Percentiles rank a stretch among this genome's conserved stretches.
Conservation (phyloP, 176 grass and related monocot genomes). For the Oryza officinalis region DNA sequence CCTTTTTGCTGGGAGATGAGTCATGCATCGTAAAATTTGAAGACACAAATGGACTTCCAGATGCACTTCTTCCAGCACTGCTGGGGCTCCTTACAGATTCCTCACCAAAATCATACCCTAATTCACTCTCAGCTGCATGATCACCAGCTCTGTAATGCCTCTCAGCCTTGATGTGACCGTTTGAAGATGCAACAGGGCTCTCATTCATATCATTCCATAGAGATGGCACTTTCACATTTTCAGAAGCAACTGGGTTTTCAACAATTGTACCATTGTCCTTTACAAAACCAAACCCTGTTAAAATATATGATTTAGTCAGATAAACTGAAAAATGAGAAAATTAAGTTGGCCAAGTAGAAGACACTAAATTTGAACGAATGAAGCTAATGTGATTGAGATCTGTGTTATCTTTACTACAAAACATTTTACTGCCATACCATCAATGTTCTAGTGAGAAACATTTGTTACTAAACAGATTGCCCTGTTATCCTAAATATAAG, state of each 20-base stretch:
- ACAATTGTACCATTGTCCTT: constrained; percentile 70
- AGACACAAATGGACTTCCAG: constrained; percentile 83
- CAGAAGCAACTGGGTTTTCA: constrained; percentile 58
- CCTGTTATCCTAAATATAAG: background rate
- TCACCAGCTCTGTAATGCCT: constrained; percentile 53
- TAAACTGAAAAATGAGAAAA: background rate
- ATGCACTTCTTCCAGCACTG: constrained; percentile 80
- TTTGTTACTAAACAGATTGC: constrained; percentile 6
- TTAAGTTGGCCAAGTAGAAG: constrained; percentile 6
- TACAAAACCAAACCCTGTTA: constrained; percentile 80
- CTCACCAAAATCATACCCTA: constrained; percentile 81
- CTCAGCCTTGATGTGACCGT: constrained; percentile 65
- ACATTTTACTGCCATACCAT: background rate
- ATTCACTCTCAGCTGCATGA: constrained; percentile 58
- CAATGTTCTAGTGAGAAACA: constrained; percentile 12
- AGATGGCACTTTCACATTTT: constrained; percentile 56
- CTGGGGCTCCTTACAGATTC: constrained; percentile 68
- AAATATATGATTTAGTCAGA: constrained; percentile 17
- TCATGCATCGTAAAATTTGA: constrained; percentile 62
- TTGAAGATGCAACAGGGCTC: constrained; percentile 75
- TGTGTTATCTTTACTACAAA: background rate
- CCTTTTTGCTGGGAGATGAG: constrained; percentile 69
- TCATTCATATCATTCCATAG: constrained; percentile 72
- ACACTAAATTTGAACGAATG: constrained; percentile 6
- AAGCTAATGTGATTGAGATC: background rate